These are phyloP conservation scores for Medicago truncatula DNA, from an alignment of 306 rosid genomes.

Conservation along the genomic window DNA sequence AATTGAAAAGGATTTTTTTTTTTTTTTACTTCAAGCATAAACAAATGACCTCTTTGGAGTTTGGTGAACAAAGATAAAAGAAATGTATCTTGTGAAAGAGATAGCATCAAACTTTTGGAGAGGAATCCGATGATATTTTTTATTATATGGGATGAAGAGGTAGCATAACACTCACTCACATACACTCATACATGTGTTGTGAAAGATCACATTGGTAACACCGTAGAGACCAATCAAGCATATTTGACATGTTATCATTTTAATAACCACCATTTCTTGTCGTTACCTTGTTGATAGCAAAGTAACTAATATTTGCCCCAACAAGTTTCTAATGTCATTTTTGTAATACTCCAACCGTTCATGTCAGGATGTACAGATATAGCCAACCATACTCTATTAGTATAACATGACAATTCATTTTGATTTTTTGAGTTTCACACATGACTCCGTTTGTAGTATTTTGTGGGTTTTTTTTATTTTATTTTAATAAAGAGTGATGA, in stretches of 20 bases:
- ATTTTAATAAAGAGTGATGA: not conserved
- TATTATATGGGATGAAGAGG: not conserved
- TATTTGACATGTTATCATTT: not conserved
- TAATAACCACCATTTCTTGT: slow-evolving; percentile 35
- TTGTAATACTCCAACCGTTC: not conserved
- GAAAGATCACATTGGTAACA: slow-evolving; percentile 7
- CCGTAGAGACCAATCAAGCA: slow-evolving; percentile 18
- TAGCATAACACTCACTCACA: not conserved
- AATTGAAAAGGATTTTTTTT: no score
- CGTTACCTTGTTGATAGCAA: slow-evolving; percentile 17
- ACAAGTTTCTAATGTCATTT: not conserved
- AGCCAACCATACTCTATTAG: not conserved
- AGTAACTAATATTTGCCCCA: slow-evolving; percentile 24
- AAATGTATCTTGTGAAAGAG: slow-evolving; percentile 15
- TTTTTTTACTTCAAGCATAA: no score
- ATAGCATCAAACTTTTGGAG: not conserved
- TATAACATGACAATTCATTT: not conserved
- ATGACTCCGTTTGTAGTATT: not conserved
- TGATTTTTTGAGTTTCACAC: not conserved
- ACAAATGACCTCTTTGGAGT: not conserved
- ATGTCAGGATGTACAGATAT: slow-evolving; percentile 10
- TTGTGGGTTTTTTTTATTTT: not conserved
- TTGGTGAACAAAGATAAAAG: not conserved
- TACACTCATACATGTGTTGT: not conserved
- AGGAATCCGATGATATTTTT: slow-evolving; percentile 12